These are phyloP conservation scores for Aspergillus latus DNA, from an alignment of 2,329 filamentous ascomycete species.

Conservation along the genomic window DNA sequence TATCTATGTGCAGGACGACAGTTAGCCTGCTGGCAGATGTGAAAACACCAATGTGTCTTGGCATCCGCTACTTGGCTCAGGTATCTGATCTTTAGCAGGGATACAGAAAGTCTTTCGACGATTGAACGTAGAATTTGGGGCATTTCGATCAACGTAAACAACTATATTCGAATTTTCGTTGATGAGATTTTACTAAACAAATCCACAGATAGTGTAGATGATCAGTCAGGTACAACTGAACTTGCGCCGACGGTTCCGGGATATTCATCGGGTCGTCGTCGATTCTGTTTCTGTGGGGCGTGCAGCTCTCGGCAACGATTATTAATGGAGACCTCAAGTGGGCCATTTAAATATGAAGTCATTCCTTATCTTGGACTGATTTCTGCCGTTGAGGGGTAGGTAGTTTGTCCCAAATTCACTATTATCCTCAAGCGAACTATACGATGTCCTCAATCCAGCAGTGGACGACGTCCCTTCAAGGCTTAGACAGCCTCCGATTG, in stretches of 20 bases:
- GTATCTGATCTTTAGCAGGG: no score
- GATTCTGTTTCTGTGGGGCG: background rate
- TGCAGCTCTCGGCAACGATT: background rate
- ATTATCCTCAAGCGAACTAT: background rate
- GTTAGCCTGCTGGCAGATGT: no score
- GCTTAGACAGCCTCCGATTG: conserved; percentile 54
- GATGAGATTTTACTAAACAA: conserved; percentile 12
- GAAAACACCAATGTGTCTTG: no score
- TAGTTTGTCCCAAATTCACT: background rate
- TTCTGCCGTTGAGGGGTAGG: background rate
- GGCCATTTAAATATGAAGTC: background rate
- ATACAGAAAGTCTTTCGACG: no score
- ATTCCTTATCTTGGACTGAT: background rate
- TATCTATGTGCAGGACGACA: no score
- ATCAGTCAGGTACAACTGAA: background rate
- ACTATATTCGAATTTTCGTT: no score
- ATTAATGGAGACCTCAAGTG: background rate
- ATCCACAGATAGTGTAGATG: background rate
- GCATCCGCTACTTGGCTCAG: no score
- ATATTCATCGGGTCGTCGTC: conserved; percentile 13
- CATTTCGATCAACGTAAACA: no score
- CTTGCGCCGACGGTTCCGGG: background rate
- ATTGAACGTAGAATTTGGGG: no score
- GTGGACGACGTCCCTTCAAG: conserved; percentile 59
- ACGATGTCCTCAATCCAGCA: conserved; percentile 34